These are phyloP conservation scores for Aspergillus chevalieri DNA, from an alignment of 2,329 filamentous ascomycete species.

Conservation along the genomic window DNA sequence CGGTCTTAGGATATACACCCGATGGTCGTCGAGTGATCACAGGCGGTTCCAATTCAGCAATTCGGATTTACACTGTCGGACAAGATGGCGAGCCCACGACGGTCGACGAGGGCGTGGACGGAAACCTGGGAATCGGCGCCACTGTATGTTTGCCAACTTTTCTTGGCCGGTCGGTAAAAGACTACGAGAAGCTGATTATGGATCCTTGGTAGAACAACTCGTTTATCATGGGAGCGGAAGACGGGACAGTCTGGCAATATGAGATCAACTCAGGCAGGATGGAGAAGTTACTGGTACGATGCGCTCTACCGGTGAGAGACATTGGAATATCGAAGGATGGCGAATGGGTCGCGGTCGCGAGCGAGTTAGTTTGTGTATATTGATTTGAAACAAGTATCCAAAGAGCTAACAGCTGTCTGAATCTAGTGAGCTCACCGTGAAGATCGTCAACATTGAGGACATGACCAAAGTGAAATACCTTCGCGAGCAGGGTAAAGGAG, in stretches of 20 bases:
- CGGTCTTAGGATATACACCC: slow-evolving; percentile 82
- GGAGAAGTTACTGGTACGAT: slow-evolving; percentile 75
- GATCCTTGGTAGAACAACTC: slow-evolving; percentile 56
- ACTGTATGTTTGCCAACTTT: slow-evolving; percentile 42
- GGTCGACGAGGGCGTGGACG: slow-evolving; percentile 84
- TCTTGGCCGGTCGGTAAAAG: background rate
- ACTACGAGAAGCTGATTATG: slow-evolving; percentile 3
- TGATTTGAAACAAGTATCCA: background rate
- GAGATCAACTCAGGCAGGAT: slow-evolving; percentile 64
- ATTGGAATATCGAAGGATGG: slow-evolving; percentile 74
- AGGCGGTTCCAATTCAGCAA: slow-evolving; percentile 86
- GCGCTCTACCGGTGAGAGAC: slow-evolving; percentile 79
- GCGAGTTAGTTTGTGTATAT: slow-evolving; percentile 56
- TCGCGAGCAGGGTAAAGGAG: slow-evolving; percentile 75
- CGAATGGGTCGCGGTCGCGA: slow-evolving; percentile 90
- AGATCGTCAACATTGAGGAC: slow-evolving; percentile 76
- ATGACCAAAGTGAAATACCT: slow-evolving; percentile 70
- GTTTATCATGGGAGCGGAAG: slow-evolving; percentile 85
- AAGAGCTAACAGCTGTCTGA: slow-evolving; percentile 12
- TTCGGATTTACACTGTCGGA: slow-evolving; percentile 85
- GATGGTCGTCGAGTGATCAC: slow-evolving; percentile 83
- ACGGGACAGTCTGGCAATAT: slow-evolving; percentile 93
- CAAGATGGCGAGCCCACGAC: slow-evolving; percentile 89
- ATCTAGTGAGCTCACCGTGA: slow-evolving; percentile 72
- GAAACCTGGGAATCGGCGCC: slow-evolving; percentile 72